These are phyloP conservation scores for Hypomontagnella monticulosa DNA, from an alignment of 495 filamentous ascomycete genomes.

Conservation along the genomic window DNA sequence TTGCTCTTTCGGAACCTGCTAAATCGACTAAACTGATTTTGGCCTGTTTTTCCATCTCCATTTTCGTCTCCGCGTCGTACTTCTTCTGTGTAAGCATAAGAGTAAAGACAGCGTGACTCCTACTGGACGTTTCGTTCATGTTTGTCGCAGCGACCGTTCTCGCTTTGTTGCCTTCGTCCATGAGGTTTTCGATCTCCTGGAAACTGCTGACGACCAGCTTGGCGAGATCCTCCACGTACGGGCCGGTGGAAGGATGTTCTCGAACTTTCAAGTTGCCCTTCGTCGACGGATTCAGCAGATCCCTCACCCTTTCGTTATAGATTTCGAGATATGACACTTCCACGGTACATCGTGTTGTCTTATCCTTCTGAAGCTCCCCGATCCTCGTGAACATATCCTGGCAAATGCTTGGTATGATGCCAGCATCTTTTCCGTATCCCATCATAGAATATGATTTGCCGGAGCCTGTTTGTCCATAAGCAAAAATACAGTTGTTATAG, in stretches of 20 bases:
- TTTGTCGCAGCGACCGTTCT: conserved; percentile 98
- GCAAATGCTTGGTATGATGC: conserved; percentile 98
- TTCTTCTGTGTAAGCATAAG: conserved; percentile 94
- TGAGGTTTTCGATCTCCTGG: conserved; percentile 92
- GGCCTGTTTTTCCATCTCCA: conserved; percentile 97
- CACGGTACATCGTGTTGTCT: conserved; percentile 84
- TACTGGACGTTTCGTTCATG: conserved; percentile 99
- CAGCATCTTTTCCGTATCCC: conserved; percentile 96
- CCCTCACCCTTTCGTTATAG: conserved; percentile 97
- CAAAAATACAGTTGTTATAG: conserved; percentile 99
- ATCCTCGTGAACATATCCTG: conserved; percentile 97
- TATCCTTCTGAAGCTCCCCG: conserved; percentile 74
- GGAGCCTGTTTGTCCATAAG: conserved; percentile 97
- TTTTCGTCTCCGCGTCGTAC: conserved; percentile 90
- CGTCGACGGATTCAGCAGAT: conserved; percentile 94
- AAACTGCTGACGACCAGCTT: conserved; percentile 98
- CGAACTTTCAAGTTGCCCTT: conserved; percentile 97
- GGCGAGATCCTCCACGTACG: conserved; percentile 97
- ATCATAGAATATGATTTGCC: conserved; percentile 99
- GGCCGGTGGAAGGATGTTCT: conserved; percentile 96
- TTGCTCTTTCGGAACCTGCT: conserved; percentile 96
- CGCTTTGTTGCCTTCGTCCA: conserved; percentile 99
- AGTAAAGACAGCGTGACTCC: conserved; percentile 98
- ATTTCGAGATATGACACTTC: conserved; percentile 99
- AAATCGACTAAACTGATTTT: conserved; percentile 98